These are phyloP conservation scores for Russula compacta DNA, from an alignment of 768 basidiomycete species.

Conservation along the genomic window DNA sequence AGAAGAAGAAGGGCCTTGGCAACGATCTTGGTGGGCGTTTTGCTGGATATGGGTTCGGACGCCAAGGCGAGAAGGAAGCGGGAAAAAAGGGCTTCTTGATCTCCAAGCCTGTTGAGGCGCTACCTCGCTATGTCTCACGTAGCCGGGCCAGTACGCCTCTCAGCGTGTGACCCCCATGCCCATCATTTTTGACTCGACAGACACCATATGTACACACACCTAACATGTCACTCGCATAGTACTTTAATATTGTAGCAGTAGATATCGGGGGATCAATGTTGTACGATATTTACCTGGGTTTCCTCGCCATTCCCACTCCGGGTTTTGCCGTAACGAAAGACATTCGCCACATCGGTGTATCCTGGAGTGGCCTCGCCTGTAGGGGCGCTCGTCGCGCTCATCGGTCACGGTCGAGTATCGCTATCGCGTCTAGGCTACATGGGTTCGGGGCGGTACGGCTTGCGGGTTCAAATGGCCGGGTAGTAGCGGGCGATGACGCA, in stretches of 20 bases:
- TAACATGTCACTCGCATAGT: background rate
- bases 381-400: background rate
- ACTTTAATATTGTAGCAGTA: constrained; percentile 7
- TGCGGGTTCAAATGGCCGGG: background rate
- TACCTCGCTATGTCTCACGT: constrained; percentile 25
- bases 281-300: background rate
- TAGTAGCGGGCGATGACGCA: background rate
- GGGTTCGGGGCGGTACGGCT: background rate
- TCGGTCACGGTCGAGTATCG: background rate
- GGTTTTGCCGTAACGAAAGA: background rate
- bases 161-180: background rate
- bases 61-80: constrained; percentile 68
- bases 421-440: background rate
- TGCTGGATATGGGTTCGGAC: constrained; percentile 66
- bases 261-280: background rate
- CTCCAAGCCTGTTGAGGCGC: constrained; percentile 13
- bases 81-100: constrained; percentile 41
- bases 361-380: background rate
- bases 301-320: background rate
- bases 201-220: background rate
- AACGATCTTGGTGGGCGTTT: constrained; percentile 1
- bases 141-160: constrained; percentile 21
- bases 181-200: background rate
- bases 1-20: constrained; percentile 11
- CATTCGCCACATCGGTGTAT: background rate